Percentiles rank a stretch among this genome's conserved stretches.
Conservation (phyloP, 2,329 filamentous ascomycete species). For the Penicillium sumatraense region DNA sequence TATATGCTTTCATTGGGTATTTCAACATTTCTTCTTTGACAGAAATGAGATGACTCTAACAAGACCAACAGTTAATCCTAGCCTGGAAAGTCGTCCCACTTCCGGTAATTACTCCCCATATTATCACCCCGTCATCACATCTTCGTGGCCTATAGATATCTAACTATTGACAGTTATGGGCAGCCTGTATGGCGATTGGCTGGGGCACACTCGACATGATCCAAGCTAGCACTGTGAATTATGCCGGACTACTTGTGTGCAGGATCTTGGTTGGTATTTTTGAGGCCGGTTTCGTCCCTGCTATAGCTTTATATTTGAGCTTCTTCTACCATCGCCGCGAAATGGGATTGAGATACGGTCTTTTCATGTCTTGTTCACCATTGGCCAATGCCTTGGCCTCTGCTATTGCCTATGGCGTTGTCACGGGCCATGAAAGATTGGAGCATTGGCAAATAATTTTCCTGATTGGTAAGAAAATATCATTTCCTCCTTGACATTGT, state of each 20-base stretch:
- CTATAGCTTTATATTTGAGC: constrained; percentile 45
- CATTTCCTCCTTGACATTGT: too few species aligned
- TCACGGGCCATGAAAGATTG: constrained; percentile 33
- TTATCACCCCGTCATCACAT: too few species aligned
- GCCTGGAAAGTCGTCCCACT: not conserved
- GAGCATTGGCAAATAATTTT: constrained; percentile 9
- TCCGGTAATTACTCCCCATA: not conserved
- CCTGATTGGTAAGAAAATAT: constrained; percentile 10
- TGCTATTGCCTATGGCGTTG: constrained; percentile 70
- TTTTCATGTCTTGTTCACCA: constrained; percentile 73
- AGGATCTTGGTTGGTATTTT: constrained; percentile 18
- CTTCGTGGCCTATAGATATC: too few species aligned
- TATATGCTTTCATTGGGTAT: constrained; percentile 10
- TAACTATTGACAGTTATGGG: constrained; percentile 4
- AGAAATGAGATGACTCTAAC: not conserved
- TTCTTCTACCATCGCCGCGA: constrained; percentile 64
- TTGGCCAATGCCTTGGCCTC: constrained; percentile 67
- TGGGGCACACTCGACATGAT: constrained; percentile 8
- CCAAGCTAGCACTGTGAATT: not conserved
- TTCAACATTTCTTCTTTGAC: not conserved
- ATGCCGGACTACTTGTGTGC: constrained; percentile 12
- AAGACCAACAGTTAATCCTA: not conserved
- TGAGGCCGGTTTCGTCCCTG: constrained; percentile 12
- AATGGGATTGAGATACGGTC: constrained; percentile 74
- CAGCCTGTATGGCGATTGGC: constrained; percentile 7